Percentiles rank a stretch among this genome's conserved stretches.
phyloP scores from a whole-genome alignment of 1,139 yeast species.

The Scheffersomyces insectosa region DNA sequence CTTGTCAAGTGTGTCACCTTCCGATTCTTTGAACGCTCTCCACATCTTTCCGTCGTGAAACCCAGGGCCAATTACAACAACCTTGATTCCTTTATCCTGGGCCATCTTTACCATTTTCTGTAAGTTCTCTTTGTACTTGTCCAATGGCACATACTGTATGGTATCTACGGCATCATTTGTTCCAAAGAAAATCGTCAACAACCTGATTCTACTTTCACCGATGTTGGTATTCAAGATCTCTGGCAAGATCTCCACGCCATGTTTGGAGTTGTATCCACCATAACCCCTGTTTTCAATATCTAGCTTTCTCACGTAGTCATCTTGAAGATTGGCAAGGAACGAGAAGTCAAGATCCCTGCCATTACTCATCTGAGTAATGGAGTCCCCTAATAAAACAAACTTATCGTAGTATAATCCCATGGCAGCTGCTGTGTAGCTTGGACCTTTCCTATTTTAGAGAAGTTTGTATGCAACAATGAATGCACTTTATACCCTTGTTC shows the following conservation, averaged over 20 bases:
- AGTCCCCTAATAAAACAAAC: constrained; percentile 67
- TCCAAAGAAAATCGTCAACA: constrained; percentile 66
- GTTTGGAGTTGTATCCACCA: constrained; percentile 60
- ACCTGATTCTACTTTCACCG: constrained; percentile 21
- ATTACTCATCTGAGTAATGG: constrained; percentile 59
- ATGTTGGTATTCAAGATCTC: constrained; percentile 46
- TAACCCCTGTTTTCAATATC: constrained; percentile 63
- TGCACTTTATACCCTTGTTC: too few relatives aligned
- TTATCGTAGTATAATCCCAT: constrained; percentile 32
- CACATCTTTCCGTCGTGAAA: constrained; percentile 41
- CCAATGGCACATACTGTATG: constrained; percentile 56
- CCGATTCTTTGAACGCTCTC: not conserved
- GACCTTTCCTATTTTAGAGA: too few relatives aligned
- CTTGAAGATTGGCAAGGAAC: constrained; percentile 53
- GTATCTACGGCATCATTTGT: constrained; percentile 63
- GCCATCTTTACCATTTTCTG: constrained; percentile 38
- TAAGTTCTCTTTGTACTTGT: constrained; percentile 48
- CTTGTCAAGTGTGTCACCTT: constrained; percentile 14
- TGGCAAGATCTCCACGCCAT: constrained; percentile 49
- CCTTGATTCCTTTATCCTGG: constrained; percentile 37
- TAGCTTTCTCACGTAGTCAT: constrained; percentile 49
- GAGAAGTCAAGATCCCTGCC: constrained; percentile 39
- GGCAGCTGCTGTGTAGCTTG: not conserved
- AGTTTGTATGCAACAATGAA: too few relatives aligned
- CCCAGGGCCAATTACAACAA: constrained; percentile 65